Evolutionary conservation across 495 filamentous ascomycete genomes (phyloP).

Genomic region (Aspergillus heteromorphus): DNA sequence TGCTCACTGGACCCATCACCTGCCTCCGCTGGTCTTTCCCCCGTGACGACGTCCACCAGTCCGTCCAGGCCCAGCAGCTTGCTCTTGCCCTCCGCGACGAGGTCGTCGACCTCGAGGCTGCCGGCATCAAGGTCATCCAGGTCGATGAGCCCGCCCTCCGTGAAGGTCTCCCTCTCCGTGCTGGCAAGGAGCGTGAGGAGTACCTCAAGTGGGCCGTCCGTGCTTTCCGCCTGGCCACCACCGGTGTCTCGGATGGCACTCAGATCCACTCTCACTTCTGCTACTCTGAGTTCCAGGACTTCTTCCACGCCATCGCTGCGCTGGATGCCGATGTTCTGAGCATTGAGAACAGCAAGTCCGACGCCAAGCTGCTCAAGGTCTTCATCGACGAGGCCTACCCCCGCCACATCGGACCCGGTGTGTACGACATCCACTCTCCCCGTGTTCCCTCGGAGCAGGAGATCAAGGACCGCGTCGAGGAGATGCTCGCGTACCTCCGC

Average conservation of each 20-base stretch:
- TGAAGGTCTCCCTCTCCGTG: constrained; percentile 94
- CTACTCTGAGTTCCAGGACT: constrained; percentile 99
- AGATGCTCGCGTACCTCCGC: constrained; percentile 94
- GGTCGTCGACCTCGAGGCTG: constrained; percentile 93
- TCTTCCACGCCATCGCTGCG: constrained; percentile 99
- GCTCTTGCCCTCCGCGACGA: constrained; percentile 97
- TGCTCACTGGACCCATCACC: constrained; percentile 98
- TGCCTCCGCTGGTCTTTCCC: constrained; percentile 99
- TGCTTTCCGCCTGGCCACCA: constrained; percentile 89
- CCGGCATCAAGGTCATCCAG: constrained; percentile 95
- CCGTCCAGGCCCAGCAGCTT: constrained; percentile 96
- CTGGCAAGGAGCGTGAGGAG: constrained; percentile 84
- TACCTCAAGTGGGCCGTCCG: constrained; percentile 97
- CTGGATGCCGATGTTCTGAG: constrained; percentile 96
- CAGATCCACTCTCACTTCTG: constrained; percentile 99
- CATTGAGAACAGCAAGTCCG: constrained; percentile 99
- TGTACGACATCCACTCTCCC: constrained; percentile 99
- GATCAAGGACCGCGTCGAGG: constrained; percentile 92
- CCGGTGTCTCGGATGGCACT: constrained; percentile 85
- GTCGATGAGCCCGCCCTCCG: constrained; percentile 98
- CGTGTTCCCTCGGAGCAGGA: constrained; percentile 92
- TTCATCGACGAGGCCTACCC: constrained; percentile 96
- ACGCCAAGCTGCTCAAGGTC: constrained; percentile 97
- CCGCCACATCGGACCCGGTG: constrained; percentile 97
- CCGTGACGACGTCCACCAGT: constrained; percentile 98